A percentile compares a stretch with the other conserved stretches of the same genome.
phyloP scores from a whole-genome alignment of 192 early-diverging fungal species.

The Entomortierella chlamydospora region DNA sequence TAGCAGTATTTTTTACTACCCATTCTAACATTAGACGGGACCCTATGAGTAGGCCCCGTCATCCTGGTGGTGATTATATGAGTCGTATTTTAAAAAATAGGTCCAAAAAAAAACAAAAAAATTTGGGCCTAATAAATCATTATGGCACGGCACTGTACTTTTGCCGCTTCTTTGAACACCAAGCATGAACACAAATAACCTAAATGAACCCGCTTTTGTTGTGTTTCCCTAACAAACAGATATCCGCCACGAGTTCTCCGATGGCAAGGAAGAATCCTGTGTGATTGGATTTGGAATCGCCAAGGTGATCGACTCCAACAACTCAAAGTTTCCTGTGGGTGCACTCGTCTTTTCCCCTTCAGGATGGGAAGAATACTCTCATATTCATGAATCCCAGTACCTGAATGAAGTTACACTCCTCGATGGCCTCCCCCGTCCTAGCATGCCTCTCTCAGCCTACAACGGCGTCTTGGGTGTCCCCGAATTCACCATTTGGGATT shows the following conservation, averaged over 20 bases:
- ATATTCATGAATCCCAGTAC: constrained; percentile 47
- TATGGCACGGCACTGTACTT: too few species aligned
- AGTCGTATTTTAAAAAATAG: too few species aligned
- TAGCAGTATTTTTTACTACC: too few species aligned
- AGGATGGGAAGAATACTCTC: constrained; percentile 60
- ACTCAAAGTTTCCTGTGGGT: constrained; percentile 66
- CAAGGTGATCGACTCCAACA: constrained; percentile 75
- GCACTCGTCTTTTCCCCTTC: constrained; percentile 64
- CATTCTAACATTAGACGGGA: too few species aligned
- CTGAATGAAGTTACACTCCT: constrained; percentile 67
- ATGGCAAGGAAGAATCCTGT: constrained; percentile 47
- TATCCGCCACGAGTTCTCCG: constrained; percentile 36
- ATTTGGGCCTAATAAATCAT: too few species aligned
- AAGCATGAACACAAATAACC: too few species aligned
- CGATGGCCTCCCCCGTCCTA: constrained; percentile 75
- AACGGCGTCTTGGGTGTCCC: constrained; percentile 23
- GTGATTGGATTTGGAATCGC: constrained; percentile 72
- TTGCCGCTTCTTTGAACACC: too few species aligned
- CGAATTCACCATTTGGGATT: constrained; percentile 39
- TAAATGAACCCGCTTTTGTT: too few species aligned
- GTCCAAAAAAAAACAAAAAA: too few species aligned
- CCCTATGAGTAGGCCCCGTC: too few species aligned
- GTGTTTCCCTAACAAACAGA: too few species aligned
- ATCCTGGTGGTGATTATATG: too few species aligned
- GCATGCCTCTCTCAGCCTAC: constrained; percentile 23